Conservation (phyloP, 2,329 filamentous ascomycete genomes). For the Nigrospora sphaerica region DNA sequence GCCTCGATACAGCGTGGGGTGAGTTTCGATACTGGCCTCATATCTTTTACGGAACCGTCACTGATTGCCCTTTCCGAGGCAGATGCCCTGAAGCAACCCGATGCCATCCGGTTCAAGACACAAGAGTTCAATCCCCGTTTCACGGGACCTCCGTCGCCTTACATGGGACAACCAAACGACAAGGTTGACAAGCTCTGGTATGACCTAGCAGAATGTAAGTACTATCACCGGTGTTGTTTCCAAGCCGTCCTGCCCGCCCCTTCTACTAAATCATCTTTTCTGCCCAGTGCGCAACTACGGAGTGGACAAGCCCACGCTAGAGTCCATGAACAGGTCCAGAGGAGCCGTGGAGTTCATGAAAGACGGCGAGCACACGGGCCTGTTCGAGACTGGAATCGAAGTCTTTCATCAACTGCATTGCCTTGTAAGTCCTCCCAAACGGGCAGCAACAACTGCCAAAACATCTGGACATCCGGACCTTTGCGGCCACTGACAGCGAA, state of each 20-base stretch:
- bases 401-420: neutral
- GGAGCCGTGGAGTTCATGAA: neutral
- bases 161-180: neutral
- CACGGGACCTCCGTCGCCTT: neutral
- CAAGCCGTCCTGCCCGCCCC: neutral
- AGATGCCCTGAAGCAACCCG: neutral
- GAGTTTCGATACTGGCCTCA: neutral
- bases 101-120: neutral
- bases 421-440: neutral
- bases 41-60: neutral
- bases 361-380: neutral
- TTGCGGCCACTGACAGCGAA: neutral
- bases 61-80: neutral
- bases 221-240: neutral
- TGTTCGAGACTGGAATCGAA: neutral
- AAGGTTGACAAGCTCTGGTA: neutral
- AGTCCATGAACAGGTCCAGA: neutral
- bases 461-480: neutral
- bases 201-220: neutral
- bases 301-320: neutral
- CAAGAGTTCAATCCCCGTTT: neutral
- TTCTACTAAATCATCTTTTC: neutral
- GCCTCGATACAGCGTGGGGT: neutral
- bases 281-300: neutral
- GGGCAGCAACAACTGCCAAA: neutral